phyloP scores from a whole-genome alignment of 345 rosid species.

The Euphorbia tirucalli region DNA sequence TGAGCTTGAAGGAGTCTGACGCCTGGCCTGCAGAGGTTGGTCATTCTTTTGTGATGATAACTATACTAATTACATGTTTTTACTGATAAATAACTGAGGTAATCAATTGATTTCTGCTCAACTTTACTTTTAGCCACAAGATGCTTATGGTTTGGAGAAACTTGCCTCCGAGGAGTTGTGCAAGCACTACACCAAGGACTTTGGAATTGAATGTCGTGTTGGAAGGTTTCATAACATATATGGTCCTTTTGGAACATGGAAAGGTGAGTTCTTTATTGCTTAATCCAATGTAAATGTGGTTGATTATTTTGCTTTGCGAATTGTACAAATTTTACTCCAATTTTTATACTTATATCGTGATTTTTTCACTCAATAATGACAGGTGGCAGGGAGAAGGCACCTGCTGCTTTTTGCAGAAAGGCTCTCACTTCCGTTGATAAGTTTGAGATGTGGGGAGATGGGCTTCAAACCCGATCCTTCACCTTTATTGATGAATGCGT shows the following conservation, averaged over 20 bases:
- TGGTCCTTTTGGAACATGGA: slow-evolving; percentile 99
- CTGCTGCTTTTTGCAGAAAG: slow-evolving; percentile 99
- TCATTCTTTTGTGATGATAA: slow-evolving; percentile 15
- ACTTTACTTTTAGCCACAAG: slow-evolving; percentile 77
- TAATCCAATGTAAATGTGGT: background rate
- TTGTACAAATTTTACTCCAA: too few relatives aligned
- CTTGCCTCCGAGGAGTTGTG: slow-evolving; percentile 97
- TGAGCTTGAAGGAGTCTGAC: slow-evolving; percentile 97
- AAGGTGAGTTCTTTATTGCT: slow-evolving; percentile 49
- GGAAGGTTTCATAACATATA: slow-evolving; percentile 98
- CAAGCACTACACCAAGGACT: slow-evolving; percentile 95
- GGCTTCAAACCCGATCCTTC: slow-evolving; percentile 92
- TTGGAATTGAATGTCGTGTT: slow-evolving; percentile 87
- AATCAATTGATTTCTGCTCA: background rate
- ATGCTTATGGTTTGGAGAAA: slow-evolving; percentile 99
- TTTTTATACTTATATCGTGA: slow-evolving; percentile 10
- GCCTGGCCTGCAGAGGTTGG: slow-evolving; percentile 99
- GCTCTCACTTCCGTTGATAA: slow-evolving; percentile 71
- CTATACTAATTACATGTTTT: background rate
- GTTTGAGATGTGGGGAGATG: slow-evolving; percentile 99
- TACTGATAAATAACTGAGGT: slow-evolving; percentile 3
- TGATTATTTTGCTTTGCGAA: slow-evolving; percentile 4
- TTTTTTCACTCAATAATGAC: slow-evolving; percentile 1
- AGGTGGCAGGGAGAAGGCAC: slow-evolving; percentile 99
- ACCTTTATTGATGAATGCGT: slow-evolving; percentile 99